Evolutionary conservation across 2,329 filamentous ascomycete species (phyloP).

Genomic region (Pseudopithomyces chartarum): DNA sequence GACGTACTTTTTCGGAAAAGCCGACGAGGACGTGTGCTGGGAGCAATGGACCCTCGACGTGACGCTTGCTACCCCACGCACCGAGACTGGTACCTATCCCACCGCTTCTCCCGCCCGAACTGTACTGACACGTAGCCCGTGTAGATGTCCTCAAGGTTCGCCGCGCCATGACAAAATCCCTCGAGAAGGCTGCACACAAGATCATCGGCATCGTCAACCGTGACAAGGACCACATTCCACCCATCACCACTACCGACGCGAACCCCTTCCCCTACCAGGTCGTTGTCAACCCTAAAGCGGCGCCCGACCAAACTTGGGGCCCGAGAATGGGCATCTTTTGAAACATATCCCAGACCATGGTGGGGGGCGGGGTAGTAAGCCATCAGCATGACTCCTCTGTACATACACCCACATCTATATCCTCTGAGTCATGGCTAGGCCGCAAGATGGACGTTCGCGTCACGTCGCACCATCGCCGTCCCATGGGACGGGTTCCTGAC

Average conservation of each 20-base stretch:
- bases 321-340: slow-evolving; percentile 68
- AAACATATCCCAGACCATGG: slow-evolving; percentile 5
- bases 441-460: not conserved
- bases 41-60: slow-evolving; percentile 94
- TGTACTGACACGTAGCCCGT: slow-evolving; percentile 8
- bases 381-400: slow-evolving; percentile 11
- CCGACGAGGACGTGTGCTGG: slow-evolving; percentile 95
- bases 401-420: slow-evolving; percentile 11
- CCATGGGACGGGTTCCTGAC: not conserved
- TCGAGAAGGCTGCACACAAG: slow-evolving; percentile 86
- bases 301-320: slow-evolving; percentile 71
- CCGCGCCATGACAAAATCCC: slow-evolving; percentile 85
- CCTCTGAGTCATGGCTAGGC: slow-evolving; percentile 5
- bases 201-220: slow-evolving; percentile 85
- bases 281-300: slow-evolving; percentile 75
- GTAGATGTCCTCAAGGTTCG: slow-evolving; percentile 88
- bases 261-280: slow-evolving; percentile 98
- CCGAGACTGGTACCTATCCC: slow-evolving; percentile 73
- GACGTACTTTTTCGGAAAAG: slow-evolving; percentile 73
- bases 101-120: not conserved
- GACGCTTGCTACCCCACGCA: slow-evolving; percentile 86
- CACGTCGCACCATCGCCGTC: not conserved
- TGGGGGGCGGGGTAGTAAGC: slow-evolving; percentile 5
- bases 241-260: slow-evolving; percentile 87
- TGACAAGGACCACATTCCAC: slow-evolving; percentile 95